Evolutionary conservation across 768 basidiomycete genomes (phyloP).

Genomic region (Termitomyces sp.): DNA sequence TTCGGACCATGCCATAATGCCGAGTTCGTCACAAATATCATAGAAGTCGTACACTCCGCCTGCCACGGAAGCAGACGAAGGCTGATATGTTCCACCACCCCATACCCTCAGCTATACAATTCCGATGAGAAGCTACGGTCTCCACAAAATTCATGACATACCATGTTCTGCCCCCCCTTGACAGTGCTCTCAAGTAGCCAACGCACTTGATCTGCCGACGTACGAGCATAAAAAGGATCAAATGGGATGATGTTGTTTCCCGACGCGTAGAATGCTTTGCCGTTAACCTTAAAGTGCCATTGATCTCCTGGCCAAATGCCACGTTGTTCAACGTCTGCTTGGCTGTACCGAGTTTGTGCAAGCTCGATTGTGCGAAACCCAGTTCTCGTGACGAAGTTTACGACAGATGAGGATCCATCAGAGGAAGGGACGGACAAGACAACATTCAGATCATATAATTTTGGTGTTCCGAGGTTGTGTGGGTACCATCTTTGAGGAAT

Average conservation of each 20-base stretch:
- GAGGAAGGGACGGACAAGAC: conserved; percentile 25
- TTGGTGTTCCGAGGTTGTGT: conserved; percentile 49
- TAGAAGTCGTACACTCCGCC: conserved; percentile 54
- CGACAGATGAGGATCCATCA: conserved; percentile 8
- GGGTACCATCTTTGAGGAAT: conserved; percentile 51
- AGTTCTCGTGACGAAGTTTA: conserved; percentile 39
- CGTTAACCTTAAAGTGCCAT: conserved; percentile 58
- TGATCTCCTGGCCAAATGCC: conserved; percentile 57
- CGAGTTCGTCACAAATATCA: conserved; percentile 52
- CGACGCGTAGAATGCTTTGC: conserved; percentile 47
- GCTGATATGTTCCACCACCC: conserved; percentile 54
- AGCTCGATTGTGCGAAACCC: conserved; percentile 59
- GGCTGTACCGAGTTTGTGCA: conserved; percentile 41
- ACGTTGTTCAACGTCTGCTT: conserved; percentile 35
- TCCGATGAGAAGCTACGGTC: background rate
- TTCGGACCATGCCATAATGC: conserved; percentile 59
- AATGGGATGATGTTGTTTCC: conserved; percentile 60
- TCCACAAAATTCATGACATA: conserved; percentile 19
- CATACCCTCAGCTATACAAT: conserved; percentile 45
- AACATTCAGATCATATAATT: conserved; percentile 47
- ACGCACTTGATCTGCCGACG: conserved; percentile 41
- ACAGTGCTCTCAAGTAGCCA: conserved; percentile 56
- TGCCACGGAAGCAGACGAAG: conserved; percentile 31
- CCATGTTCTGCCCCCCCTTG: conserved; percentile 55
- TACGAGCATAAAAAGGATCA: conserved; percentile 54